These are phyloP conservation scores for Mycena venus DNA, from an alignment of 768 basidiomycete species.

Conservation along the genomic window DNA sequence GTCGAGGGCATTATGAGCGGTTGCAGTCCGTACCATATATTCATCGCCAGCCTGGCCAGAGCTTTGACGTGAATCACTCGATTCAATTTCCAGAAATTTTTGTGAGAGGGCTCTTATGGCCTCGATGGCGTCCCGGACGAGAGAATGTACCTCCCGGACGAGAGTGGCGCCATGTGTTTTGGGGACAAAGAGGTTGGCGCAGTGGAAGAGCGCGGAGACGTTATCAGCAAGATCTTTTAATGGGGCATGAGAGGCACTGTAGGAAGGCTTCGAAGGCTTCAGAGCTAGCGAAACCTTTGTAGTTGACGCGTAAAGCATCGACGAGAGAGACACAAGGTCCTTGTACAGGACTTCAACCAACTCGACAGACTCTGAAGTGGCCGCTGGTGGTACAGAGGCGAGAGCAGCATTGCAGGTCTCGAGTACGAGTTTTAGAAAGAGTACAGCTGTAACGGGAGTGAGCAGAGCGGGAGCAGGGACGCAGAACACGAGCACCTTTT, in stretches of 20 bases:
- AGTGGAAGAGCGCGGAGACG: conserved; percentile 64
- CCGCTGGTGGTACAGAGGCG: conserved; percentile 36
- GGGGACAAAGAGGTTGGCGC: conserved; percentile 57
- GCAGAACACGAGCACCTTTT: conserved; percentile 45
- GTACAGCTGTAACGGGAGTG: conserved; percentile 39
- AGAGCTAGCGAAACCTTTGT: conserved; percentile 76
- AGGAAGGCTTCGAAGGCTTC: conserved; percentile 69
- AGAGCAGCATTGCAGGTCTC: conserved; percentile 57
- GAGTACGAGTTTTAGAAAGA: conserved; percentile 48
- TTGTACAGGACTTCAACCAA: conserved; percentile 58
- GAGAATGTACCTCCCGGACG: conserved; percentile 54
- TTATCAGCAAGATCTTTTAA: conserved; percentile 67
- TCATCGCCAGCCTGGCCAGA: conserved; percentile 52
- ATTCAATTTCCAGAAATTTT: conserved; percentile 55
- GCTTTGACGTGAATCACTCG: conserved; percentile 32
- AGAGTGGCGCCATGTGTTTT: conserved; percentile 61
- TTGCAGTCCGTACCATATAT: conserved; percentile 68
- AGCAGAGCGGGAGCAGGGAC: neutral
- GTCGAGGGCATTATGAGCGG: conserved; percentile 74
- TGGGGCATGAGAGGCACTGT: conserved; percentile 63
- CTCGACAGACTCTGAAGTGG: conserved; percentile 45
- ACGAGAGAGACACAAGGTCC: conserved; percentile 70
- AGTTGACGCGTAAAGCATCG: conserved; percentile 66
- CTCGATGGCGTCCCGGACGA: conserved; percentile 57
- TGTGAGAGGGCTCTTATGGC: conserved; percentile 60